Conservation (phyloP, 1,139 yeast species). For the Diutina catenulata region DNA sequence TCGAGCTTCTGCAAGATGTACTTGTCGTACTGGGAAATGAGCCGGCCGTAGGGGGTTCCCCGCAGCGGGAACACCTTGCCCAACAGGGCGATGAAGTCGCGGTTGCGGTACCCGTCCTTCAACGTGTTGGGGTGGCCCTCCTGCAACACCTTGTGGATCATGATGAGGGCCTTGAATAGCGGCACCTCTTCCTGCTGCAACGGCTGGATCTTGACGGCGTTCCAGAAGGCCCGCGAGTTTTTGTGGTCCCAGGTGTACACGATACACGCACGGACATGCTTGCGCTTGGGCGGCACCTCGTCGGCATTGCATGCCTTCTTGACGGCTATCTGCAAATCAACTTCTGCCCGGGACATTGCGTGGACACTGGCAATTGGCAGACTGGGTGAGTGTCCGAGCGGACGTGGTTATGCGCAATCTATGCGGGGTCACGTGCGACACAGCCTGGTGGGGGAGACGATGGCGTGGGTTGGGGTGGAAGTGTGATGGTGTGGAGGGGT, state of each 20-base stretch:
- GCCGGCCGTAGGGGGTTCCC: constrained; percentile 46
- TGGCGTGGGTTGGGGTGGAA: no score
- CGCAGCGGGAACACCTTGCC: constrained; percentile 32
- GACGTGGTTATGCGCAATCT: no score
- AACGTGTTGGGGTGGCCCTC: constrained; percentile 89
- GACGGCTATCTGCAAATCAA: constrained; percentile 55
- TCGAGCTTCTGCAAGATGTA: constrained; percentile 62
- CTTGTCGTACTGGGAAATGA: constrained; percentile 62
- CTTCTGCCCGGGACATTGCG: constrained; percentile 39
- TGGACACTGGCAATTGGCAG: background rate
- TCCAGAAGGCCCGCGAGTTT: constrained; percentile 79
- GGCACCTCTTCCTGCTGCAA: constrained; percentile 74
- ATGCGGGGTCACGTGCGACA: no score
- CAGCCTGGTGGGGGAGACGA: no score
- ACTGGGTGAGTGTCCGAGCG: no score
- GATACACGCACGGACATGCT: constrained; percentile 89
- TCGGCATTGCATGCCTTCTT: constrained; percentile 81
- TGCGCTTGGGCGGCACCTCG: constrained; percentile 89
- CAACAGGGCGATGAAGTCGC: constrained; percentile 31
- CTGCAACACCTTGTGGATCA: constrained; percentile 86
- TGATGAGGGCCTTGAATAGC: constrained; percentile 76
- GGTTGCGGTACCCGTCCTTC: constrained; percentile 69
- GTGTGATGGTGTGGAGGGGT: no score
- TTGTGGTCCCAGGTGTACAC: constrained; percentile 96
- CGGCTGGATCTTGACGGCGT: constrained; percentile 70